Percentiles rank a stretch among this genome's conserved stretches.
Conservation (phyloP, 2,329 filamentous ascomycete genomes). For the Neospermospora avenae region DNA sequence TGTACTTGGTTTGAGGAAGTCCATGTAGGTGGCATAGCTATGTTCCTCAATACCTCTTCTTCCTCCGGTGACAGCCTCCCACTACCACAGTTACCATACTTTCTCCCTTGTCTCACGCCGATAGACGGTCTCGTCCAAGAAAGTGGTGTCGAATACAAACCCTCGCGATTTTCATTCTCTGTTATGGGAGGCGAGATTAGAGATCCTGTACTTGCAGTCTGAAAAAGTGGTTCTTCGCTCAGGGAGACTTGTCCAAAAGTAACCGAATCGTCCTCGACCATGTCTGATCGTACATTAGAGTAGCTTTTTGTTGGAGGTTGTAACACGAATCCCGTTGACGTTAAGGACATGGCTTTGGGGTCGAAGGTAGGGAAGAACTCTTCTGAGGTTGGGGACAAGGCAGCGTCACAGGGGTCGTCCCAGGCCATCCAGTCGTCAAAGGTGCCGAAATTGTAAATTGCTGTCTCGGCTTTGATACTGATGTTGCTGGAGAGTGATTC, state of each 20-base stretch:
- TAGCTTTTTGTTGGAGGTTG: conserved; percentile 25
- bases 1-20: conserved; percentile 32
- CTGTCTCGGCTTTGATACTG: no score
- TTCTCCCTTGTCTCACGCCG: conserved; percentile 7
- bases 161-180: conserved; percentile 17
- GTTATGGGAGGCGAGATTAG: conserved; percentile 13
- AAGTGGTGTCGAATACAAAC: conserved; percentile 31
- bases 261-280: conserved; percentile 21
- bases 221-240: conserved; percentile 30
- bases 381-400: conserved; percentile 28
- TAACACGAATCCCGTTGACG: conserved; percentile 26
- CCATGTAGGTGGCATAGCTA: conserved; percentile 59
- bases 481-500: no score
- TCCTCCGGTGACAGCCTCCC: conserved; percentile 24
- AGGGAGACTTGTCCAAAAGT: conserved; percentile 29
- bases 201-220: conserved; percentile 16
- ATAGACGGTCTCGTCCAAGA: conserved; percentile 26
- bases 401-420: conserved; percentile 31
- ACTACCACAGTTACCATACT: neutral
- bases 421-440: conserved; percentile 35
- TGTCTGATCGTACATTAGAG: conserved; percentile 11
- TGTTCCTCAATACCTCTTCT: conserved; percentile 49
- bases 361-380: conserved; percentile 32
- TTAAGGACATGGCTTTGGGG: conserved; percentile 27
- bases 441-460: conserved; percentile 28